These are phyloP conservation scores for Colletotrichum aenigma DNA, from an alignment of 2,329 filamentous ascomycete genomes.

Conservation along the genomic window DNA sequence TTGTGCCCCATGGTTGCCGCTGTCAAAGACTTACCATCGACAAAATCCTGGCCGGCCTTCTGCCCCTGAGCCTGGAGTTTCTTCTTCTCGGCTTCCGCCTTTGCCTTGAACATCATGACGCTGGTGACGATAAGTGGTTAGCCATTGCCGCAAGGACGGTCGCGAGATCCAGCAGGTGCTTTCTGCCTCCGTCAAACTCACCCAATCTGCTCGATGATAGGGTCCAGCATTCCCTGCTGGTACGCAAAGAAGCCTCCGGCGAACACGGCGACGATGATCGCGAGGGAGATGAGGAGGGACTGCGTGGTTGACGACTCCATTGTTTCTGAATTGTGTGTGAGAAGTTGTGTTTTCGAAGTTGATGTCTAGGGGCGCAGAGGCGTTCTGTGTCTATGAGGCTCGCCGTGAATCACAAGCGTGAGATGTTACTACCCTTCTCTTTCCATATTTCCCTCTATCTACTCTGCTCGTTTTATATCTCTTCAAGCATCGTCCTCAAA, in stretches of 20 bases:
- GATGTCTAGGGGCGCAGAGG: not conserved
- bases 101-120: conserved; percentile 41
- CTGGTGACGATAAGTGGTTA: conserved; percentile 1
- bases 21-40: conserved; percentile 30
- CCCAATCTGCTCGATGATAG: conserved; percentile 39
- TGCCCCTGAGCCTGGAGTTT: conserved; percentile 40
- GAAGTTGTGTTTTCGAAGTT: not conserved
- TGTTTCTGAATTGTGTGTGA: not conserved
- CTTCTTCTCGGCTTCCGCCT: conserved; percentile 44
- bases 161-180: not conserved
- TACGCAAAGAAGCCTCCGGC: conserved; percentile 38
- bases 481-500: not conserved
- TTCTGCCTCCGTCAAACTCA: not conserved
- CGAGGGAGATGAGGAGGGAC: conserved; percentile 28
- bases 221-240: conserved; percentile 39
- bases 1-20: not conserved
- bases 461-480: not conserved
- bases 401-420: not conserved
- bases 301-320: conserved; percentile 18
- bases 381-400: not conserved
- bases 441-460: not conserved
- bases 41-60: conserved; percentile 42
- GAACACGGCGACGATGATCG: conserved; percentile 30
- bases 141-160: not conserved
- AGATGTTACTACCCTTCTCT: not conserved